Evolutionary conservation across 805 yeast genomes (phyloP), one percentile per base, ranked within the genome.

Genomic region (Ogataea corticis): DNA sequence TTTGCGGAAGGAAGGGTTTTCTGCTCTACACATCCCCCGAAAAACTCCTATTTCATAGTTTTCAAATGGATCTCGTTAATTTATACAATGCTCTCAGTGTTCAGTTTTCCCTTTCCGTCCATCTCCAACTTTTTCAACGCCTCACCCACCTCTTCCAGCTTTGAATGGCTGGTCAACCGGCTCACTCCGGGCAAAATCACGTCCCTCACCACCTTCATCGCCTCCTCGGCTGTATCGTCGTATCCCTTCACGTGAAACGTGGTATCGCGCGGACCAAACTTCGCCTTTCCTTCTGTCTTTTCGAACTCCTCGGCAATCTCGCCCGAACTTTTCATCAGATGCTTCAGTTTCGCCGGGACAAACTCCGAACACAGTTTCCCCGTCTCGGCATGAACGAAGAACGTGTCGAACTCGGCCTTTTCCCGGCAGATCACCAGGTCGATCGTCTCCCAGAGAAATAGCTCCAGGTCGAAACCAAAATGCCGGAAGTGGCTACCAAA

Each of bases 401-500:
- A 9, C 7, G 41, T 42, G 14, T 42, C 32, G n/a, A 51, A 27
- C 14, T 35, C 33, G 17, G 45, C 23, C 7, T 43, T 36, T 39
- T 45, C 41, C 7, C 42, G 48, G 38, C 59, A 56, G 12, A 56
- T 33, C 21, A 50, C 42, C 12, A 46, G 41, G 30, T 49, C 44
- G 38, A 54, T 48, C 16, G 52, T 48, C 44, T 52, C 49, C 55
- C 57, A 49, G 18, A 56, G 40, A 32, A 25, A 35, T 33, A 49
- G 28, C 38, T 56, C 60, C 30, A 56, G 32, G 38, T 52, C 56
- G 33, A 35, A 47, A 2, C 48, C 44, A 18, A 39, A 41, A 14
- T 23, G 30, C 11, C 44, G 38, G 12, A 48, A 40, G 10, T 55
- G 48, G 21, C 41, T 41, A 7, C 56, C 59, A 12, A 53, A 42